Evolutionary conservation across 805 yeast genomes (phyloP).

Genomic region (Myxozyma neotropica): DNA sequence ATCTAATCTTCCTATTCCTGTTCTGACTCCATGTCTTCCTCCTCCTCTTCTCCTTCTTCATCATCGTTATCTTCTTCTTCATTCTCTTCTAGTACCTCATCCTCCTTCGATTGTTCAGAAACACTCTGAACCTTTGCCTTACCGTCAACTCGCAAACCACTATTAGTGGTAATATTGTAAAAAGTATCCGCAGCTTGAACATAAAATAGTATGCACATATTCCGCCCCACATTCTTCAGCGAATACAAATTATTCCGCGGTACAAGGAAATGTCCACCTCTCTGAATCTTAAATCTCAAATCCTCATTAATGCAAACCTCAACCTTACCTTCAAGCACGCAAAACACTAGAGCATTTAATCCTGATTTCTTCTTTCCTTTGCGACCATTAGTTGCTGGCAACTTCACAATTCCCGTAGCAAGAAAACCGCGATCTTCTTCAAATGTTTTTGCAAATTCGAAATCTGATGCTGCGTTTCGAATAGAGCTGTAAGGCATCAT

Average conservation of each 20-base stretch:
- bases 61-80: not conserved
- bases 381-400: conserved; percentile 58
- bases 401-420: conserved; percentile 71
- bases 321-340: conserved; percentile 68
- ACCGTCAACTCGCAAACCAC: not conserved
- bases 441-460: conserved; percentile 31
- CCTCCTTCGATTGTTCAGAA: not conserved
- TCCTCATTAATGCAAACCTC: conserved; percentile 66
- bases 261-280: conserved; percentile 78
- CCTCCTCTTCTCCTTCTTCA: not conserved
- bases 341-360: conserved; percentile 70
- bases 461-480: conserved; percentile 1
- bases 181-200: conserved; percentile 58
- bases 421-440: conserved; percentile 45
- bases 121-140: not conserved
- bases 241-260: conserved; percentile 57
- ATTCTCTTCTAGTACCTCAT: not conserved
- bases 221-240: conserved; percentile 52
- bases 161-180: conserved; percentile 13
- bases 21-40: not conserved
- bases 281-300: conserved; percentile 56
- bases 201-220: conserved; percentile 64
- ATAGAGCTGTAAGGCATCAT: conserved; percentile 4
- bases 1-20: too few species aligned
- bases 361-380: conserved; percentile 65